Evolutionary conservation across 768 basidiomycete genomes (phyloP), one percentile per base, ranked within the genome.

Genomic region (Tulasnella sp.): DNA sequence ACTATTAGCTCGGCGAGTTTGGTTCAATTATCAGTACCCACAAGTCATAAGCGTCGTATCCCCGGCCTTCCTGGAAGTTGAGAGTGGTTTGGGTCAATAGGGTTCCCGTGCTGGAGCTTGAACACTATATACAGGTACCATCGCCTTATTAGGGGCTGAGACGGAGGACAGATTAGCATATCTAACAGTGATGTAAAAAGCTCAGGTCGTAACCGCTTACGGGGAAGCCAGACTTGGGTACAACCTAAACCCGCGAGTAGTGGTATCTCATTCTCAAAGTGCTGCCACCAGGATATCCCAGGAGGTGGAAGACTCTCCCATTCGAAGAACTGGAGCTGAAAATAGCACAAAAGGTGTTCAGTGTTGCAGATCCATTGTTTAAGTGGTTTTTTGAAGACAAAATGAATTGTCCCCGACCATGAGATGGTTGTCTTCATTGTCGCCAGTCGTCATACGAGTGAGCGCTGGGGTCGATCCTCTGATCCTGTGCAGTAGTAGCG

Each of bases 41-140:
- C 71, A 91, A 67, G 67, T 91, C 89, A 69, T 91, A 91, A 1
- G 85, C 88, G 68, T 91, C 88, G 64, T 91, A 91, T 25, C 88
- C 88, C 64, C 83, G 77, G 19, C 85, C 85, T 61, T 71, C 68
- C 87, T 89, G 63, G 27, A 12, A 45, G 62, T 25, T 30, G 11
- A n/a, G n/a, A n/a, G n/a, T n/a, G n/a, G n/a, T n/a, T n/a, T n/a
- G n/a, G n/a, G n/a, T n/a, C n/a, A n/a, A n/a, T n/a, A n/a, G n/a
- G n/a, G n/a, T n/a, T n/a, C n/a, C n/a, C n/a, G n/a, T 12, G 22
- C 12, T 7, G 19, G 1, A 55, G n/a, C 46, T 5, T 5, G 17
- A n/a, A 24, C n/a, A 12, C 12, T 21, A 65, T 71, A 57, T 61
- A 84, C 86, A 66, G 75, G 76, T 56, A 73, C 70, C 69, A 80